Conservation (phyloP, 176 grass and related monocot species). For the Neostapfia colusana region DNA sequence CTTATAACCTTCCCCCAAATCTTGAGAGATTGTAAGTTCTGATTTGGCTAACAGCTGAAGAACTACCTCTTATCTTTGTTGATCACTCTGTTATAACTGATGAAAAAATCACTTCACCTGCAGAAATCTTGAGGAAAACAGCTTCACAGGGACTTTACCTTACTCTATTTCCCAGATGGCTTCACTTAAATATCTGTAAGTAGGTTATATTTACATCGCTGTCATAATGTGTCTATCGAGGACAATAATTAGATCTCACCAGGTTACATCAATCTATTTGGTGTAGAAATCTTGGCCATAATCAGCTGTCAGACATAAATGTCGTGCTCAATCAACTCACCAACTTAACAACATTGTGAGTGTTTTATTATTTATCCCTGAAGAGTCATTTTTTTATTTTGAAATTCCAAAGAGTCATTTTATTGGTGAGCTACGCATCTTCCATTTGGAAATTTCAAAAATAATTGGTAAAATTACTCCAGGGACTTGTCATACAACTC, state of each 20-base stretch:
- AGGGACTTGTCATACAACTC: constrained; percentile 82
- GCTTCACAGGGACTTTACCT: constrained; percentile 62
- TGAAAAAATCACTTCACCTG: constrained; percentile 22
- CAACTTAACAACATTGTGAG: constrained; percentile 77
- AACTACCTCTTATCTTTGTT: not conserved
- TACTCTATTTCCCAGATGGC: constrained; percentile 70
- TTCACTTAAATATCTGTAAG: constrained; percentile 73
- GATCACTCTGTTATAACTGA: constrained; percentile 10
- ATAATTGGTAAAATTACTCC: constrained; percentile 24
- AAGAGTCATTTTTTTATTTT: too few species aligned
- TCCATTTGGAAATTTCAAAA: not conserved
- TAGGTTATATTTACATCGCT: constrained; percentile 14
- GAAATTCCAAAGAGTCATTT: not conserved
- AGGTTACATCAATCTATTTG: constrained; percentile 28
- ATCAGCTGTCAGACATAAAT: constrained; percentile 65
- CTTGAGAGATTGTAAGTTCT: constrained; percentile 74
- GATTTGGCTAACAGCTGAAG: constrained; percentile 6
- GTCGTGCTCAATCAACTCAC: constrained; percentile 63
- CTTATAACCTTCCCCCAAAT: constrained; percentile 82
- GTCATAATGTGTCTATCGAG: not conserved
- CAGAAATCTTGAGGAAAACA: constrained; percentile 79
- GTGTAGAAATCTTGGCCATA: constrained; percentile 81
- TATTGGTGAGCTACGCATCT: not conserved
- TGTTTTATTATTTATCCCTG: constrained; percentile 35
- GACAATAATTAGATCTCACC: constrained; percentile 3